Evolutionary conservation across 2,329 filamentous ascomycete genomes (phyloP).

Genomic region (Sordariomycetes sp.): DNA sequence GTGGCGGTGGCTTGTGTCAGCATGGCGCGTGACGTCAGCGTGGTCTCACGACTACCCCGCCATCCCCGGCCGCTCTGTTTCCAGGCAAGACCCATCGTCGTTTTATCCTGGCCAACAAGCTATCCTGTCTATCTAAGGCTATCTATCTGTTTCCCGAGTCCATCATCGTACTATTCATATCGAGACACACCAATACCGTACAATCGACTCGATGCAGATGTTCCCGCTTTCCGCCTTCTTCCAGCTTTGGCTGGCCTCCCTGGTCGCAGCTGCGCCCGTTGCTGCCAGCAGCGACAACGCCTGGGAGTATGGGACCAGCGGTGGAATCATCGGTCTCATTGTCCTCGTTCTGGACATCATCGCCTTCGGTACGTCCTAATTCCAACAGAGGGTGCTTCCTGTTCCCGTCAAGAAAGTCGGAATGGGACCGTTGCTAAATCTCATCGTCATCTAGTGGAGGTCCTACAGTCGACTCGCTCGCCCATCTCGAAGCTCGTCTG

Average conservation of each 20-base stretch:
- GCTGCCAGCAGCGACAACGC: slow-evolving; percentile 21
- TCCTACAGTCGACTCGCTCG: slow-evolving; percentile 49
- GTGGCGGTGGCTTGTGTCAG: neutral
- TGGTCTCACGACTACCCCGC: neutral
- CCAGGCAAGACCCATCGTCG: neutral
- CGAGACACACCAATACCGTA: neutral
- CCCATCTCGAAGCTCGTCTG: slow-evolving; percentile 44
- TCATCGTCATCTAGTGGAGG: slow-evolving; percentile 35
- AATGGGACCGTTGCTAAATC: slow-evolving; percentile 6
- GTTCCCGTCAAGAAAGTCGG: neutral
- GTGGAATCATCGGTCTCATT: slow-evolving; percentile 47
- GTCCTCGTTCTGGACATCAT: slow-evolving; percentile 49
- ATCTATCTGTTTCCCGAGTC: neutral
- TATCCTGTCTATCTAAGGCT: neutral
- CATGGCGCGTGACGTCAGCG: neutral
- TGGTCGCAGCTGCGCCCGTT: neutral
- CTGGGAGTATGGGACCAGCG: slow-evolving; percentile 47
- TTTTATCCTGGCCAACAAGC: neutral
- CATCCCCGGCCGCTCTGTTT: neutral
- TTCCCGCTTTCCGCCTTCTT: neutral
- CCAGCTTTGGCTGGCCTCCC: neutral
- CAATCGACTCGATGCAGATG: neutral
- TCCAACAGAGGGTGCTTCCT: neutral
- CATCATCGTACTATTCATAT: neutral
- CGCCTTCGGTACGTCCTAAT: slow-evolving; percentile 39